phyloP scores from a whole-genome alignment of 2,329 filamentous ascomycete species.

The Fusarium chlamydosporum region DNA sequence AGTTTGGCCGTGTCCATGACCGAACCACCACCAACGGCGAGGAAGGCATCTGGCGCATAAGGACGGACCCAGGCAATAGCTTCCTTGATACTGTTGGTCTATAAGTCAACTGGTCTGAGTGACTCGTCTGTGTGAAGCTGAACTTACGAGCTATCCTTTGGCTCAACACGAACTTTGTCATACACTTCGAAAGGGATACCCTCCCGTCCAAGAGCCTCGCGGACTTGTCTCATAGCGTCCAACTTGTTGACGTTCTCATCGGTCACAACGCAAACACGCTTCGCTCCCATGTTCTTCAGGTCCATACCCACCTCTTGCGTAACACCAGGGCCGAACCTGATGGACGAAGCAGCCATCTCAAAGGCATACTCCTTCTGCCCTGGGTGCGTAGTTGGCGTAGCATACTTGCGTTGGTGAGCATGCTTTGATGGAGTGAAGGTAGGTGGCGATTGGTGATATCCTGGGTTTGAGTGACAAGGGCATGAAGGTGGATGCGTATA shows the following conservation, averaged over 20 bases:
- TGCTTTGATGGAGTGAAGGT: constrained; percentile 66
- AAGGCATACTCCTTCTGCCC: constrained; percentile 95
- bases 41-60: constrained; percentile 86
- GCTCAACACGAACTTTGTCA: constrained; percentile 85
- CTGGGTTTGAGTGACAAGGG: constrained; percentile 92
- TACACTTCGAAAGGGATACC: constrained; percentile 86
- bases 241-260: constrained; percentile 85
- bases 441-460: constrained; percentile 76
- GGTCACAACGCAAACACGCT: constrained; percentile 92
- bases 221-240: constrained; percentile 89
- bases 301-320: constrained; percentile 99
- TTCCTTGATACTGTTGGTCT: constrained; percentile 76
- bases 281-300: constrained; percentile 88
- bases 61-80: constrained; percentile 90
- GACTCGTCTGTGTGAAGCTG: neutral
- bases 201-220: constrained; percentile 82
- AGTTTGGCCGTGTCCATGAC: constrained; percentile 99
- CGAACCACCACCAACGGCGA: constrained; percentile 90
- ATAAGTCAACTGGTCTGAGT: constrained; percentile 21
- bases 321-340: constrained; percentile 92
- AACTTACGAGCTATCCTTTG: constrained; percentile 89
- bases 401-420: constrained; percentile 66
- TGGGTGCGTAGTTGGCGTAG: constrained; percentile 76
- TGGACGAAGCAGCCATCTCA: constrained; percentile 96
- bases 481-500: constrained; percentile 89